phyloP scores from a whole-genome alignment of 2,329 filamentous ascomycete species.

The Epichloe festucae region DNA sequence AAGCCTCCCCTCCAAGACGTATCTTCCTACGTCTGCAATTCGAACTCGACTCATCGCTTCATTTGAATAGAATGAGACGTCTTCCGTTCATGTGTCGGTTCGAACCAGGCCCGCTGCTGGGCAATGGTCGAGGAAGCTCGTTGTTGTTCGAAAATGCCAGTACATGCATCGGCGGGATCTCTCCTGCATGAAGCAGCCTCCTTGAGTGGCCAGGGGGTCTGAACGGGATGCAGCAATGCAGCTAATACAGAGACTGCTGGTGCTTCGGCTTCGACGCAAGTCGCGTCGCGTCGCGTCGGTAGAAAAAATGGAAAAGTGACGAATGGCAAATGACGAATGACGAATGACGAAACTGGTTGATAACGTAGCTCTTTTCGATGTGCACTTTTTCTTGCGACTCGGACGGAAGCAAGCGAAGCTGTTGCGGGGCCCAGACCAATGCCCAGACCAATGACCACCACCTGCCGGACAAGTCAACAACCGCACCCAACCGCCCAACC shows the following conservation, averaged over 20 bases:
- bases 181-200: not conserved
- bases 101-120: not conserved
- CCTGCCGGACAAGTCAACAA: not conserved
- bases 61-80: not conserved
- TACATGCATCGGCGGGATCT: not conserved
- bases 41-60: constrained; percentile 2
- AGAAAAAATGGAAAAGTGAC: not conserved
- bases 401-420: not conserved
- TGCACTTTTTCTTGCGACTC: not conserved
- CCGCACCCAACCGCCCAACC: not conserved
- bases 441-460: not conserved
- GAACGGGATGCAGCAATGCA: not conserved
- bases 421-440: not conserved
- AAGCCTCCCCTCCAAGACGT: constrained; percentile 4
- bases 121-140: not conserved
- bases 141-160: not conserved
- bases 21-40: constrained; percentile 2
- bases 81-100: not conserved
- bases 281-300: not conserved
- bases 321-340: not conserved
- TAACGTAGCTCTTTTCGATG: not conserved
- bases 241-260: not conserved
- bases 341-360: not conserved
- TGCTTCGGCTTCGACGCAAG: not conserved
- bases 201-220: not conserved